Evolutionary conservation across 2,329 filamentous ascomycete genomes (phyloP).

Genomic region (Diplodia mutila): DNA sequence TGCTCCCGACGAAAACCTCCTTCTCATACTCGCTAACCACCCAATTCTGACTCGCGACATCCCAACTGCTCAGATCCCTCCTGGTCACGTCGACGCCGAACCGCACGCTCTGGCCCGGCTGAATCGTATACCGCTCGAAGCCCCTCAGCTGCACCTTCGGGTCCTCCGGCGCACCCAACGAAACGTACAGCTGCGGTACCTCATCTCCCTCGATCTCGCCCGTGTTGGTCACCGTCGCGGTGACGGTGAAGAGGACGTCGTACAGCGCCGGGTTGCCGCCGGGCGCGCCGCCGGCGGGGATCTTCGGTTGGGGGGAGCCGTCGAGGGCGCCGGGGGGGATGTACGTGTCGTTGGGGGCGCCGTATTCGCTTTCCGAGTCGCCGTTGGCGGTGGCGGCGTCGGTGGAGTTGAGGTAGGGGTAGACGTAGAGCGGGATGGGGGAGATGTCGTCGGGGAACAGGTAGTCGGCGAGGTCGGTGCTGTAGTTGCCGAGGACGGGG

Average conservation of each 20-base stretch:
- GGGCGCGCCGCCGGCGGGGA: constrained; percentile 66
- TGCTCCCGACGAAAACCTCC: constrained; percentile 63
- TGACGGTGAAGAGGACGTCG: constrained; percentile 70
- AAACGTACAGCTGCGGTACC: constrained; percentile 75
- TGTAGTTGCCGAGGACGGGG: constrained; percentile 66
- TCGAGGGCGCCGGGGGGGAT: constrained; percentile 64
- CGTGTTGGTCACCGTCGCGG: constrained; percentile 72
- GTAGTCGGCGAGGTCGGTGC: constrained; percentile 67
- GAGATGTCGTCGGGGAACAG: constrained; percentile 66
- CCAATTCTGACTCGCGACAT: constrained; percentile 81
- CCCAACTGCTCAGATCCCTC: constrained; percentile 88
- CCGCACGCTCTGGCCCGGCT: constrained; percentile 66
- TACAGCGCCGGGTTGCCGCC: constrained; percentile 67
- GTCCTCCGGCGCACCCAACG: constrained; percentile 77
- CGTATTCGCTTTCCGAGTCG: constrained; percentile 61
- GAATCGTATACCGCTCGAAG: constrained; percentile 73
- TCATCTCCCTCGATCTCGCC: constrained; percentile 69
- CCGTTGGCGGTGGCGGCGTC: constrained; percentile 59
- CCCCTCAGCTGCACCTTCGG: constrained; percentile 69
- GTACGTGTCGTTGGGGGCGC: constrained; percentile 58
- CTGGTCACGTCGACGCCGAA: constrained; percentile 74
- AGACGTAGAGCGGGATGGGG: constrained; percentile 63
- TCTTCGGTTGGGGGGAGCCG: constrained; percentile 57
- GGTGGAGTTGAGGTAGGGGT: constrained; percentile 71
- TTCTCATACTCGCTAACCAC: constrained; percentile 62